Percentiles rank a stretch among this genome's conserved stretches.
These are phyloP conservation scores for Lactuca saligna DNA, from an alignment of 129 eudicot species.

Conservation along the genomic window DNA sequence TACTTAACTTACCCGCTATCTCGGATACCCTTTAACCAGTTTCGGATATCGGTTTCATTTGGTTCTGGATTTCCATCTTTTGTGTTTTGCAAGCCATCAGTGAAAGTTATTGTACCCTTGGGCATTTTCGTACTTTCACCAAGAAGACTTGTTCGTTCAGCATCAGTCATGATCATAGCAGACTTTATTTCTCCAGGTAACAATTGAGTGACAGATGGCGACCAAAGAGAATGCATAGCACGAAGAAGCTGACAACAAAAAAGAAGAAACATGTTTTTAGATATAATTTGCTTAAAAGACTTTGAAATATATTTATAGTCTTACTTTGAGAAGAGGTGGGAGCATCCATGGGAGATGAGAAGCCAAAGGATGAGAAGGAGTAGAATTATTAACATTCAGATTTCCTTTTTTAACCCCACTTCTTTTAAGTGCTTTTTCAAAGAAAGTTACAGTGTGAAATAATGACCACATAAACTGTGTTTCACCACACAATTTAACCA, in stretches of 20 bases:
- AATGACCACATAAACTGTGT: slow-evolving; percentile 94
- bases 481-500: slow-evolving; percentile 75
- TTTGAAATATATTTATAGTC: not conserved
- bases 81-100: slow-evolving; percentile 61
- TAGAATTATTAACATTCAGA: slow-evolving; percentile 38
- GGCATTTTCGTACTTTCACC: slow-evolving; percentile 77
- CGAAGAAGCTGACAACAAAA: slow-evolving; percentile 69
- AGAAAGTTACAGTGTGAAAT: slow-evolving; percentile 89
- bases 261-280: not conserved
- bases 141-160: slow-evolving; percentile 69
- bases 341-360: slow-evolving; percentile 96
- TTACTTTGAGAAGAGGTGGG: slow-evolving; percentile 94
- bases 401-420: slow-evolving; percentile 61
- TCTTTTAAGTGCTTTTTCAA: slow-evolving; percentile 98
- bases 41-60: slow-evolving; percentile 73
- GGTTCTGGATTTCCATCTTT: slow-evolving; percentile 72
- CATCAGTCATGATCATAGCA: slow-evolving; percentile 82
- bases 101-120: slow-evolving; percentile 50
- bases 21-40: slow-evolving; percentile 94
- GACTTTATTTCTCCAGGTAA: slow-evolving; percentile 90
- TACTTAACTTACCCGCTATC: slow-evolving; percentile 82
- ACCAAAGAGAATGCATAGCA: slow-evolving; percentile 94
- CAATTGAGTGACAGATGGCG: slow-evolving; percentile 66
- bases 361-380: slow-evolving; percentile 71
- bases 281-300: not conserved